Percentiles rank a stretch among this genome's conserved stretches.
Conservation (phyloP, 768 basidiomycete genomes). For the Erythrobasidium yunnanense region DNA sequence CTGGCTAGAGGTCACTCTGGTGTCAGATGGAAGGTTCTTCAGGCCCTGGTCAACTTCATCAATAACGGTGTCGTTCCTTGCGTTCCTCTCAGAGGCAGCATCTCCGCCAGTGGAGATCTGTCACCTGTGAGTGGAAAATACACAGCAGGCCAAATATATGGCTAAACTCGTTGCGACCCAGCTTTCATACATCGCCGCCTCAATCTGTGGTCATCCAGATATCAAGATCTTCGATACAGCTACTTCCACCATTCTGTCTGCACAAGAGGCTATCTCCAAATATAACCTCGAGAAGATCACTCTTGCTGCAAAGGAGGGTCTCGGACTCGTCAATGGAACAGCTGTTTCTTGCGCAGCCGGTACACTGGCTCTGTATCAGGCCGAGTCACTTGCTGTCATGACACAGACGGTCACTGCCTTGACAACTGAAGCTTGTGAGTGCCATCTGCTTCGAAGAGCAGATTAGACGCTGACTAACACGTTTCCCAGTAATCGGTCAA, state of each 20-base stretch:
- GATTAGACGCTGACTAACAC: not conserved
- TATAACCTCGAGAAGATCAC: conserved; percentile 57
- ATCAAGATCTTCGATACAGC: conserved; percentile 50
- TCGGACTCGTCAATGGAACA: conserved; percentile 51
- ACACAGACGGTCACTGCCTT: conserved; percentile 67
- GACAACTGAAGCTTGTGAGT: conserved; percentile 57
- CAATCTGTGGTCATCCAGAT: conserved; percentile 66
- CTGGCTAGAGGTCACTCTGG: conserved; percentile 80
- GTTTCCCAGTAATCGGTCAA: conserved; percentile 51
- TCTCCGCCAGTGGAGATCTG: conserved; percentile 59
- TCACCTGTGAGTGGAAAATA: conserved; percentile 31
- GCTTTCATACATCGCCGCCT: conserved; percentile 70
- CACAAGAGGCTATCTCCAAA: conserved; percentile 30
- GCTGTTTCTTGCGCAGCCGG: conserved; percentile 54
- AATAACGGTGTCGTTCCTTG: conserved; percentile 56
- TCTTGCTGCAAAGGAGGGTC: conserved; percentile 45
- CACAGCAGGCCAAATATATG: too few relatives aligned
- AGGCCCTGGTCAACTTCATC: conserved; percentile 65
- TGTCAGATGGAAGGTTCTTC: conserved; percentile 65
- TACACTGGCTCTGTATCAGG: conserved; percentile 60
- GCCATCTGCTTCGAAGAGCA: not conserved
- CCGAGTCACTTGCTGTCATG: conserved; percentile 44
- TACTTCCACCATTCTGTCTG: conserved; percentile 18
- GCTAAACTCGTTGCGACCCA: too few relatives aligned
- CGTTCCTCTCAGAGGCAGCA: conserved; percentile 70